Evolutionary conservation across 2,329 filamentous ascomycete species (phyloP), one percentile per base, ranked within the genome.

Genomic region (Aspergillus ustus): DNA sequence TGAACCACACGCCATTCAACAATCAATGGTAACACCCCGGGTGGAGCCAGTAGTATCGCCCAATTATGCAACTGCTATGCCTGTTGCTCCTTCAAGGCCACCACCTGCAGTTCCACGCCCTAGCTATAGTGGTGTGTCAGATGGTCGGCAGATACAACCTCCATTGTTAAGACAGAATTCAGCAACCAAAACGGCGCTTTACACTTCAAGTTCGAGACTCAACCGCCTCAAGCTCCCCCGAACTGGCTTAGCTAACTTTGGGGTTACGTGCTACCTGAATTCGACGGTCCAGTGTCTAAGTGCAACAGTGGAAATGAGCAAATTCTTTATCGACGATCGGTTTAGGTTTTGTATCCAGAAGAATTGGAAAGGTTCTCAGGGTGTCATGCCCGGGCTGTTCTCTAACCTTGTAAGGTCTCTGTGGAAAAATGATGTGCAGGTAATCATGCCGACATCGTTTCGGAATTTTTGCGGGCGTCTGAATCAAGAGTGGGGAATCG

Each of bases 241-340:
- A 40, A 90, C 91, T 11, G 93, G 94, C 0, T 83, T 97, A 13
- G 80, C 87, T 61, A 97, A 97, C 69, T 91, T 92, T 45, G 87
- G 88, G 1, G 89, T 90, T 51, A 93, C 91, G 66, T 97, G 94
- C 74, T 97, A 97, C 73, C 93, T 95, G 82, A 97, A 97, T 76
- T 89, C 92, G n/a, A 89, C 89, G 0, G 82, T 98, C 28, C 94
- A 98, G 76, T 91, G 90, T 63, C 80, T 97, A 19, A 90, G 91
- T 61, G 89, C 89, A 1, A 94, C 93, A 0, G 79, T 83, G 8
- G 80, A 83, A 19, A 76, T 89, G 46, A 86, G 84, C 72, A 86
- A 72, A 77, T 87, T 78, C 84, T 97, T 84, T 80, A 85, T 78
- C 73, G 87, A 78, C 80, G 89, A 80, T 72, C 90, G 72, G 71